Base-by-base conservation (phyloP, 306 rosid species). In the Cicer arietinum region DNA sequence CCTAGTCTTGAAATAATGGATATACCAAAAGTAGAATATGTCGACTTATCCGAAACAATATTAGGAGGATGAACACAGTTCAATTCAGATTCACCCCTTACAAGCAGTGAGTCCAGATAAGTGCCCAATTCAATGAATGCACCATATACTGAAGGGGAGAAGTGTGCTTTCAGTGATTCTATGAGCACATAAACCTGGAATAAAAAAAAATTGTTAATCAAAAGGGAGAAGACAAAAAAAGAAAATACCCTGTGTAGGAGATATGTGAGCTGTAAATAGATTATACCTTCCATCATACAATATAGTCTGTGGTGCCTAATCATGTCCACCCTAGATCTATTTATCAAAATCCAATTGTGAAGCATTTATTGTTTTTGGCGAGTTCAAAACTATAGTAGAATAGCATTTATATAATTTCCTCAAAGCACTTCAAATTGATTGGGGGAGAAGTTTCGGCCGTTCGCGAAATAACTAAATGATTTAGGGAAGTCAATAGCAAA, bases 81-180 rank as follows among this genome's bases (percentile, higher is more conserved):
- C 47, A 53, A 61, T 73, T 78, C 81, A 84, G 79, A 79, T 61
- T 76, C 88, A 64, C 44, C 64, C 37, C 69, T 78, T 64, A 67
- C 63, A 73, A 30, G 85, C 75, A 77, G 10, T 17, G 75, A 54
- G 42, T 47, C 64, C 46, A 85, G 73, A 78, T 85, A 63, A 17
- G 80, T 66, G 52, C 79, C 77, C 71, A 89, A 81, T 81, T 85
- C 95, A 76, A 86, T 48, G 73, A 83, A 67, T 42, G 89, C 86
- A 61, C 82, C 89, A 85, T 83, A 90, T 59, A 85, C 84, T 45
- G 93, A 73, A 42, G 94, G 89, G 69, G 97, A 91, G 56, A 94
- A 77, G 82, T 84, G 82, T 57, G 84, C 88, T 70, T 75, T 81
- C 45, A 94, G 81, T 71, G 90, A 80, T 68, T 87, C 82, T 46